A percentile compares a stretch with the other conserved stretches of the same genome.
Evolutionary conservation across 495 filamentous ascomycete species (phyloP).

Genomic region (Podospora fimiseda): DNA sequence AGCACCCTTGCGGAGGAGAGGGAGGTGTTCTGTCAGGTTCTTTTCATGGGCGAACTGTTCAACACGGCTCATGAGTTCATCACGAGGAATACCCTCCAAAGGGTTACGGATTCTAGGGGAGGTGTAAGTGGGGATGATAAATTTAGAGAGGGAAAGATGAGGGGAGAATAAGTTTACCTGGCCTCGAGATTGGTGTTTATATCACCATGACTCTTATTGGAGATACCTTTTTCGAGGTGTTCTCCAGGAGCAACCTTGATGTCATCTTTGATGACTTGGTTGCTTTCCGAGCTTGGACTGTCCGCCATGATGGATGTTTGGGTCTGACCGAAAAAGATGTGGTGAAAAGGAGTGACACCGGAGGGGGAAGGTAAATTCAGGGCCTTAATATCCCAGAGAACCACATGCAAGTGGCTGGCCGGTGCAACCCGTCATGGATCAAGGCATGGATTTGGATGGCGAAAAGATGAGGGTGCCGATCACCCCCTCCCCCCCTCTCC

Average conservation of each 20-base stretch:
- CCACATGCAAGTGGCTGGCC: too few species aligned
- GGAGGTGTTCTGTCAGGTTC: slow-evolving; percentile 43
- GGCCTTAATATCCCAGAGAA: too few species aligned
- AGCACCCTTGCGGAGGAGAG: slow-evolving; percentile 54
- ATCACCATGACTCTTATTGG: slow-evolving; percentile 31
- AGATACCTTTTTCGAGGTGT: slow-evolving; percentile 31
- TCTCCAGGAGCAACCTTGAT: slow-evolving; percentile 27
- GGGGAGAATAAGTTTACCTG: slow-evolving; percentile 30
- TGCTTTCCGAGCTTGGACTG: slow-evolving; percentile 9
- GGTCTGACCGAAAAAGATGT: neutral
- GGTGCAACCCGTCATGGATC: too few species aligned
- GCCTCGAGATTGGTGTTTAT: slow-evolving; percentile 43
- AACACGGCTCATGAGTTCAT: slow-evolving; percentile 49
- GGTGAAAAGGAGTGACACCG: neutral
- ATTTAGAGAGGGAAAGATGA: neutral
- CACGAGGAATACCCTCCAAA: slow-evolving; percentile 47
- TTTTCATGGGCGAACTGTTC: slow-evolving; percentile 49
- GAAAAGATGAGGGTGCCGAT: too few species aligned
- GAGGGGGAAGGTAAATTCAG: too few species aligned
- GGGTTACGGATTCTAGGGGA: slow-evolving; percentile 42
- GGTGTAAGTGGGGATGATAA: neutral
- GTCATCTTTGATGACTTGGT: slow-evolving; percentile 9
- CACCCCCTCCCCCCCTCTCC: too few species aligned
- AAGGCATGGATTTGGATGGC: too few species aligned
- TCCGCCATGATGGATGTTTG: slow-evolving; percentile 10